Evolutionary conservation across 1,284 basidiomycete species (phyloP), one percentile per base, ranked within the genome.

Genomic region (Amylostereum areolatum): DNA sequence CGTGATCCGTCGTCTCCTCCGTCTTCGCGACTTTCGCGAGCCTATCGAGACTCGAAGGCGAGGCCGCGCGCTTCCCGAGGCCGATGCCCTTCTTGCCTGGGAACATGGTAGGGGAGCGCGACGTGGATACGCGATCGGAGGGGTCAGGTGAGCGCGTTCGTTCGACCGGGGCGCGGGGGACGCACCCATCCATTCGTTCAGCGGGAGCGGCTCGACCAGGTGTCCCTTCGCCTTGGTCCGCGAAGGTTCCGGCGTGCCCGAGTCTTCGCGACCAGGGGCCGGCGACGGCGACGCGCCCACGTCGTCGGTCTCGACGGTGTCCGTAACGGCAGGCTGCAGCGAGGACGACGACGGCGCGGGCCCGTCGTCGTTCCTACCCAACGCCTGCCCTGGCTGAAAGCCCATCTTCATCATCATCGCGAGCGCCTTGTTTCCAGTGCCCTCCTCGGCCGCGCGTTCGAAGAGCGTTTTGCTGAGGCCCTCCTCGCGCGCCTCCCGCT

Each of bases 361-460:
- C 42, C 54, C 54, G 4, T 54, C 59, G 33, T 69, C 61, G 7
- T 66, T 62, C 24, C 65, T 72, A 4, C 89, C 89, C 34, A 92
- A 73, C 2, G 86, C 71, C 63, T 89, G 79, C 10, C 89, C 89
- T 2, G 85, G 81, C 68, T 85, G 84, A 69, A 89, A 91, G 2
- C 89, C 89, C 89, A 91, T 91, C 69, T 86, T 90, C 75, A 88
- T 80, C 89, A 92, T 92, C 73, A 92, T 90, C 8, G 78, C 77
- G 49, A 91, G 70, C 3, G 89, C 88, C 63, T 89, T 92, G 67
- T 78, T 89, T 44, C 66, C 54, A 18, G 18, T 18, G 18, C 18
- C 18, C 49, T 85, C 83, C 61, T 86, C 83, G 60, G 77, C 74
- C 24, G 83, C 87, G 35, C 78, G 74, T 58, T 89, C 83, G 58